Evolutionary conservation across 192 early-diverging fungal genomes (phyloP), one percentile per base, ranked within the genome.

Genomic region (Glomus cerebriforme): DNA sequence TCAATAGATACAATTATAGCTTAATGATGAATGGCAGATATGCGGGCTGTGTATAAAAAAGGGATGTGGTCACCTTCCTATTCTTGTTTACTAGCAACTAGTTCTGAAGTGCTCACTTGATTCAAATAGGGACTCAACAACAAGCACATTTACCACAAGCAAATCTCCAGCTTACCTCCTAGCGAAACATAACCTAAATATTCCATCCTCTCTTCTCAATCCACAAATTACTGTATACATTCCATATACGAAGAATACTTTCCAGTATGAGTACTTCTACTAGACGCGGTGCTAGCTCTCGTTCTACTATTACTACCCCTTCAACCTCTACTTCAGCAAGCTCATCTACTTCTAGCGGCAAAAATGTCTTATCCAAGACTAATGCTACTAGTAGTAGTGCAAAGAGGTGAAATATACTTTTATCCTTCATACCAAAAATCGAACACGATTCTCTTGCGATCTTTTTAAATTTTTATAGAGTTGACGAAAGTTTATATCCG

Each of bases 371-470:
- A 65, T 19, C 37, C 12, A 63, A 60, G n/a, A 31, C 59, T 62
- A 59, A 35, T 62, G 37, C 59, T 43, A 60, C 75, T 34, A 77
- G 75, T 77, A 77, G 75, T 63, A 77, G 75, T 31, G 75, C 75
- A 39, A 77, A 77, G 24, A 77, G 75, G 75, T 77, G 65, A 77
- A 77, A 65, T 29, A 65, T 47, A 39, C 29, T 39, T 31, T 29
- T 45, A n/a, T 54, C 43, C 27, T 54, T 72, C 26, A 2, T 54
- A 47, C 39, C 27, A 12, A 59, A 17, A 19, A 22, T 34, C 54
- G 45, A 19, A 45, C 24, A 65, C 22, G 22, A 26, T 13, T n/a
- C 27, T 13, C 1, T 66, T 66, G 59, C 58, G 39, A 45, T 77
- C 29, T 65, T 39, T 31, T 24, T 24, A 47, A 65, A 58, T 49